A percentile compares a stretch with the other conserved stretches of the same genome.
Evolutionary conservation across 2,329 filamentous ascomycete species (phyloP).

Genomic region (Aspergillus sp.): DNA sequence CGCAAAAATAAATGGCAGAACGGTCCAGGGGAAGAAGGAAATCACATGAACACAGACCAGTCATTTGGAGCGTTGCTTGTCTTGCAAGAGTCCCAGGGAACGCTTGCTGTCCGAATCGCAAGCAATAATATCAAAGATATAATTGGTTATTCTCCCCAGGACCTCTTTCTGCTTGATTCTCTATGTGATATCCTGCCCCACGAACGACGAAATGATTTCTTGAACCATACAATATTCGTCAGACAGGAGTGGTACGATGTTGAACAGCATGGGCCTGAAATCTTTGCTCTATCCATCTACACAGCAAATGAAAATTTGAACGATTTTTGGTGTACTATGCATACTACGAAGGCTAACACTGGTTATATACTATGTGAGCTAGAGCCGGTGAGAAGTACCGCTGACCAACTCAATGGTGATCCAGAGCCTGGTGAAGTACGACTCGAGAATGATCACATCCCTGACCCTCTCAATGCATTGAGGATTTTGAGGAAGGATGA

Average conservation of each 20-base stretch:
- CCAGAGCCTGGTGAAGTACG: neutral
- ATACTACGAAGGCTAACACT: constrained; percentile 63
- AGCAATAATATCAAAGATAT: constrained; percentile 74
- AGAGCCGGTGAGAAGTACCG: constrained; percentile 76
- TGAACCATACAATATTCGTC: constrained; percentile 80
- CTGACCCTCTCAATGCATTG: neutral
- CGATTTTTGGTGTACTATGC: constrained; percentile 84
- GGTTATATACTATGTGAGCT: constrained; percentile 80
- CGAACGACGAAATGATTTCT: constrained; percentile 72
- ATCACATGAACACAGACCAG: constrained; percentile 40
- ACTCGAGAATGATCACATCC: constrained; percentile 40
- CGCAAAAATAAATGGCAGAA: no score
- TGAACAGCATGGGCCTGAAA: constrained; percentile 69
- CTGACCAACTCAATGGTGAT: constrained; percentile 57
- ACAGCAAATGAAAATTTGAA: constrained; percentile 48
- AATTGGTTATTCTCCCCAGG: constrained; percentile 67
- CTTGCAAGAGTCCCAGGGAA: constrained; percentile 61
- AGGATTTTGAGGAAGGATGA: neutral
- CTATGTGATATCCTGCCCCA: constrained; percentile 80
- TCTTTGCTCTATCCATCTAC: constrained; percentile 70
- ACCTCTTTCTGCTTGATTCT: constrained; percentile 67
- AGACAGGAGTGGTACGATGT: constrained; percentile 73
- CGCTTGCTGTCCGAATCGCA: constrained; percentile 63
- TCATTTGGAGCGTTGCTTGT: constrained; percentile 72
- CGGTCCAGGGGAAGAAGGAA: no score